Evolutionary conservation across 768 basidiomycete species (phyloP), one percentile per base, ranked within the genome.

Genomic region (Sistotremastrum niveocremeum): DNA sequence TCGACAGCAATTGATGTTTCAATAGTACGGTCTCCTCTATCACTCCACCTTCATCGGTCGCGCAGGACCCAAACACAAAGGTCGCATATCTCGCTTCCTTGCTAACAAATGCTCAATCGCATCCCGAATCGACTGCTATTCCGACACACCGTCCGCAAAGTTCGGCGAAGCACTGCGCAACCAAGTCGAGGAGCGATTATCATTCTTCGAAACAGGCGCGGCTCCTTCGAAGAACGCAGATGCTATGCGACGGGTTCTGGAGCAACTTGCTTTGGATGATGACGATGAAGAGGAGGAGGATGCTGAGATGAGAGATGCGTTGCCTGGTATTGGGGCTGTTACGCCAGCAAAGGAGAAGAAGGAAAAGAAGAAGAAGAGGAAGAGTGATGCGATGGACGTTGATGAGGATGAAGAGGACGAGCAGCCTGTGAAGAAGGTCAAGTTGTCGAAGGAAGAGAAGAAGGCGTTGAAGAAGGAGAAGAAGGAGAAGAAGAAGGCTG

Each of bases 61-160:
- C 39, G 94, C 94, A 4, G 87, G 81, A 11, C 74, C 89, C 38
- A 94, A 91, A 64, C 79, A 86, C 72, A 98, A 97, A 71, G 94
- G 94, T 7, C 83, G 94, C 46, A 97, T 97, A 59, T 95, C 93
- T 3, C 82, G 94, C n/a, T 98, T 97, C 76, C 72, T 98, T 6
- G 94, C 94, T 36, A 98, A 98, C 74, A 98, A 98, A 65, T 91
- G 89, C 59, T 93, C 91, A 46, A 97, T 98, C 54, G 94, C 94
- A 2, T 86, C 89, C 10, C 75, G 94, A 46, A 97, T 98, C 64
- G 94, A 98, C 61, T 97, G 91, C 63, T 98, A 85, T 60, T 71
- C 82, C 2, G 84, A 87, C 37, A 76, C 73, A 44, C 94, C 94
- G 0, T 87, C 90, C 5, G 63, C 87, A 40, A 93, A 91, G 58